Evolutionary conservation across 2,329 filamentous ascomycete genomes (phyloP), one percentile per base, ranked within the genome.

Genomic region (Arthrobotrys musiformis): DNA sequence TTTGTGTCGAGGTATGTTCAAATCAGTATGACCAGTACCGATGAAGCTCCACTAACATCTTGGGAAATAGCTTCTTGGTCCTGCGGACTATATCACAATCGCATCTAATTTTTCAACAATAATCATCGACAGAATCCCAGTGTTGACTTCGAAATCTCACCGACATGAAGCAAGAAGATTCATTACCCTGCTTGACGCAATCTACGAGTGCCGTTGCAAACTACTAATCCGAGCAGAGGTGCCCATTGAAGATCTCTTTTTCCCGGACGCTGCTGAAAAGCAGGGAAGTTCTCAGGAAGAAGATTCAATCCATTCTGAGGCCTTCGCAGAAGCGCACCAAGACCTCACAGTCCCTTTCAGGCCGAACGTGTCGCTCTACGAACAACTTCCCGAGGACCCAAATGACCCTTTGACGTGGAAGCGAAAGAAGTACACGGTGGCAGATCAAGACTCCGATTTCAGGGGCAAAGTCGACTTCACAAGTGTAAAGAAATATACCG

Each of bases 91-190:
- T 83, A 91, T 94, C 67, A 91, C 91, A 0, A 88, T 95, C 82
- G 91, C 92, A 0, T 93, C 91, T 0, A 91, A 88, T 15, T 94
- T 90, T 82, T 91, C 94, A 83, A 94, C 92, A 0, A 87, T 94
- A 77, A 89, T 94, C 81, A 85, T 94, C 54, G 90, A 91, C 79
- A 84, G 89, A 19, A 86, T 94, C 0, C 92, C 92, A 0, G 82
- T 91, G 15, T 84, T 95, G 11, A 90, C 88, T 0, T 82, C 90
- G 1, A 83, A 89, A 0, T 66, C 62, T 15, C 89, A 90, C 82
- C 94, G 93, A 83, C 94, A 94, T 82, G 92, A 94, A 84, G 92
- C 92, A 0, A 86, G 92, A 3, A 87, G 92, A 9, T 90, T 95
- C 82, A 94, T 94, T 81, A 94, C 91, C 0, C 86, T 95, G 0